Conservation (phyloP, 129 eudicot species). For the Cynara cardunculus region DNA sequence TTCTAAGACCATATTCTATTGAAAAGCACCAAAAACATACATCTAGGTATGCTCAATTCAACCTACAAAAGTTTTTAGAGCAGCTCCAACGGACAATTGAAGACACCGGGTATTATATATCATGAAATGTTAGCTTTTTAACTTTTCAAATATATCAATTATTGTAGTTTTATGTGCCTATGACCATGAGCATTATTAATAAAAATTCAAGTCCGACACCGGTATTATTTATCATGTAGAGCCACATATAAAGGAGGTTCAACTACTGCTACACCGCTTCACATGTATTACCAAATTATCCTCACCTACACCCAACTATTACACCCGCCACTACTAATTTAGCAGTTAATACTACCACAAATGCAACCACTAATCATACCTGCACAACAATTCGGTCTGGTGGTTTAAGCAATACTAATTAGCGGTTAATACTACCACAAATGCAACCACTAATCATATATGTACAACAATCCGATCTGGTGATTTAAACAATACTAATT, state of each 20-base stretch:
- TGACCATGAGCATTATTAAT: background rate
- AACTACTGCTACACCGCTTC: slow-evolving; percentile 4
- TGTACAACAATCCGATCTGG: too few species aligned
- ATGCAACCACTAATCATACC: slow-evolving; percentile 33
- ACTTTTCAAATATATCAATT: background rate
- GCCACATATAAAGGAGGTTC: slow-evolving; percentile 16
- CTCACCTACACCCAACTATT: slow-evolving; percentile 6
- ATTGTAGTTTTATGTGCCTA: background rate
- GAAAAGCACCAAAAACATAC: background rate
- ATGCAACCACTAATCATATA: too few species aligned
- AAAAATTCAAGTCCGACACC: background rate
- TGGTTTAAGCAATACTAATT: too few species aligned
- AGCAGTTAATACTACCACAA: background rate
- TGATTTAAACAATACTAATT: background rate
- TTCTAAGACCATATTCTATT: background rate
- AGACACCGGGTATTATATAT: too few species aligned
- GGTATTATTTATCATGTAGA: background rate
- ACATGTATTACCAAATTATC: background rate
- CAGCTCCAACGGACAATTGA: too few species aligned
- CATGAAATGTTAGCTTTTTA: background rate
- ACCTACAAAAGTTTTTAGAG: background rate
- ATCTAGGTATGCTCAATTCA: background rate
- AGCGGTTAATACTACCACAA: too few species aligned
- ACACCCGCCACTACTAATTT: background rate
- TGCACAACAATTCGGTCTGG: slow-evolving; percentile 77